These are phyloP conservation scores for Terfezia boudieri DNA, from an alignment of 495 filamentous ascomycete genomes.

Conservation along the genomic window DNA sequence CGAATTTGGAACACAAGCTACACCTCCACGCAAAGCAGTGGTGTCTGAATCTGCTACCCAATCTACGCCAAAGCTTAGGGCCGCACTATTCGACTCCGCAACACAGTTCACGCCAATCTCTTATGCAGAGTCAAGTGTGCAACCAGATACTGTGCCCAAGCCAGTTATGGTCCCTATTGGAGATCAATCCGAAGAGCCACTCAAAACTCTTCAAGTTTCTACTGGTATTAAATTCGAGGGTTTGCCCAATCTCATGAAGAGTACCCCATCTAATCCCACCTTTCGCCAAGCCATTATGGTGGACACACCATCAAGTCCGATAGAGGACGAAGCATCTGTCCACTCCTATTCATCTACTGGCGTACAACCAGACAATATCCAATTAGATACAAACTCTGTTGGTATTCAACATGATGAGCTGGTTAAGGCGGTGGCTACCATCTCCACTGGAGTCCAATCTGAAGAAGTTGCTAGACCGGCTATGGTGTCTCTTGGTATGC, in stretches of 20 bases:
- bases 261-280: no score
- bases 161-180: background rate
- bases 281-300: background rate
- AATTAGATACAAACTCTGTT: background rate
- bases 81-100: background rate
- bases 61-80: background rate
- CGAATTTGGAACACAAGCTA: background rate
- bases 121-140: background rate
- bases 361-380: background rate
- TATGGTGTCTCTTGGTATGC: background rate
- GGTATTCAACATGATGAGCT: background rate
- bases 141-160: conserved; percentile 1
- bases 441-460: background rate
- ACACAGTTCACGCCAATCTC: background rate
- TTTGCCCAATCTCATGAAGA: background rate
- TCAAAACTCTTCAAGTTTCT: background rate
- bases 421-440: background rate
- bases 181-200: conserved; percentile 5
- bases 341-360: background rate
- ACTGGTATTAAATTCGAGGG: background rate
- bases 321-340: background rate
- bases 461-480: background rate
- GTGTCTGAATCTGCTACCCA: background rate
- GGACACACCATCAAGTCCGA: background rate
- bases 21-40: background rate